A percentile compares a stretch with the other conserved stretches of the same genome.
Conservation (phyloP, 208 protist species). For the Leishmania guyanensis region DNA sequence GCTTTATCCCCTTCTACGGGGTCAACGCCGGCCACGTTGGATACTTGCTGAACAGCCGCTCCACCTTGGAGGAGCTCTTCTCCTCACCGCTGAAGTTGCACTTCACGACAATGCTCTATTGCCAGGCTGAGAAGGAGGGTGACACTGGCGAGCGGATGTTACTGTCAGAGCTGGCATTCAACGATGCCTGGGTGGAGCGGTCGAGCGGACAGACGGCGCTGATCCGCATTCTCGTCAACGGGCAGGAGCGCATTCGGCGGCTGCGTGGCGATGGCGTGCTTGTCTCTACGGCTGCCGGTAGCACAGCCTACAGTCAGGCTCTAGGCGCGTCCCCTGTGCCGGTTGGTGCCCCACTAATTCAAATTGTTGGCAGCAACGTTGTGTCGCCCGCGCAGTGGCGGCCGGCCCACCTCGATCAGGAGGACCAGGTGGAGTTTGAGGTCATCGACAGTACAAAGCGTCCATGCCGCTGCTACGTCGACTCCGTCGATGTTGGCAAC, state of each 20-base stretch:
- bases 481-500: slow-evolving; percentile 85
- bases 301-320: slow-evolving; percentile 88
- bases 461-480: slow-evolving; percentile 87
- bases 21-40: slow-evolving; percentile 91
- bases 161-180: slow-evolving; percentile 87
- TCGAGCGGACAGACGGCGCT: slow-evolving; percentile 88
- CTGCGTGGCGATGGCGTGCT: slow-evolving; percentile 89
- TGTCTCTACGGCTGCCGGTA: slow-evolving; percentile 86
- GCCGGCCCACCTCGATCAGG: slow-evolving; percentile 84
- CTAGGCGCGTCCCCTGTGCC: slow-evolving; percentile 89
- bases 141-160: slow-evolving; percentile 65
- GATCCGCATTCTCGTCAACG: slow-evolving; percentile 89
- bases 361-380: slow-evolving; percentile 91
- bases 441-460: slow-evolving; percentile 84
- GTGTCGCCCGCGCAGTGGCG: slow-evolving; percentile 89
- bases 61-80: slow-evolving; percentile 84
- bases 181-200: slow-evolving; percentile 92
- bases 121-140: slow-evolving; percentile 77
- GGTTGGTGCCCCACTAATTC: slow-evolving; percentile 85
- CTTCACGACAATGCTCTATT: slow-evolving; percentile 89
- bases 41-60: slow-evolving; percentile 85
- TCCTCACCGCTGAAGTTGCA: slow-evolving; percentile 85
- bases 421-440: slow-evolving; percentile 90
- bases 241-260: slow-evolving; percentile 79
- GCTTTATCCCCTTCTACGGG: slow-evolving; percentile 92